phyloP scores from a whole-genome alignment of 768 basidiomycete species.

The Austroboletus eburneus region DNA sequence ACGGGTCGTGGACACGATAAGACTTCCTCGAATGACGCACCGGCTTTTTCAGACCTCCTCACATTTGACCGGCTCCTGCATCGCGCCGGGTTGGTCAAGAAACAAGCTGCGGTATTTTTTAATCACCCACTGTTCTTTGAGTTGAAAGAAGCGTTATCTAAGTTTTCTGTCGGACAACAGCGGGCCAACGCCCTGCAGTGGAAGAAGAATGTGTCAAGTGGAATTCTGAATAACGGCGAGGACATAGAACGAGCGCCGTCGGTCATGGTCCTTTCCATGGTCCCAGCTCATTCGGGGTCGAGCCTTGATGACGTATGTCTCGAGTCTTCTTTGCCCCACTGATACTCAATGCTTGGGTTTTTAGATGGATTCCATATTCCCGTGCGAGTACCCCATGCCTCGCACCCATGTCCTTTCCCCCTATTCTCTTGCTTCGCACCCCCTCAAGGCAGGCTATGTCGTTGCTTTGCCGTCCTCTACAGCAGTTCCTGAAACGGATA shows the following conservation, averaged over 20 bases:
- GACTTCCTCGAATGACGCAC: slow-evolving; percentile 21
- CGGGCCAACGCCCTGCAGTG: slow-evolving; percentile 20
- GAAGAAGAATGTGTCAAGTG: slow-evolving; percentile 11
- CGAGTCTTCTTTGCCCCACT: not conserved
- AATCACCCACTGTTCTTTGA: slow-evolving; percentile 48
- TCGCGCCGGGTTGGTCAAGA: slow-evolving; percentile 36
- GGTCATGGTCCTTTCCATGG: no score
- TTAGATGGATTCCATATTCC: slow-evolving; percentile 34
- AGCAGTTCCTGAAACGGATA: not conserved
- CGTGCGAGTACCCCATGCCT: slow-evolving; percentile 34
- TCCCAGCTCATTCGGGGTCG: no score
- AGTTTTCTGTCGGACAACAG: not conserved
- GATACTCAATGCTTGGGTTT: not conserved
- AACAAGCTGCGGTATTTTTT: slow-evolving; percentile 32
- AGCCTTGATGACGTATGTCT: slow-evolving; percentile 29
- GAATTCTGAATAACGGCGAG: no score
- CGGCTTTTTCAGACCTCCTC: slow-evolving; percentile 40
- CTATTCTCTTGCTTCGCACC: slow-evolving; percentile 14
- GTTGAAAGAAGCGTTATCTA: slow-evolving; percentile 17
- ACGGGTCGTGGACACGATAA: not conserved
- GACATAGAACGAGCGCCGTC: no score
- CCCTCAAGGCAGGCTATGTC: slow-evolving; percentile 9
- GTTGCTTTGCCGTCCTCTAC: not conserved
- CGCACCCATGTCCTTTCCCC: slow-evolving; percentile 23
- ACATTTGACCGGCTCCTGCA: slow-evolving; percentile 45